A percentile compares a stretch with the other conserved stretches of the same genome.
phyloP scores from a whole-genome alignment of 2,329 filamentous ascomycete species.

The Neurospora sp. region DNA sequence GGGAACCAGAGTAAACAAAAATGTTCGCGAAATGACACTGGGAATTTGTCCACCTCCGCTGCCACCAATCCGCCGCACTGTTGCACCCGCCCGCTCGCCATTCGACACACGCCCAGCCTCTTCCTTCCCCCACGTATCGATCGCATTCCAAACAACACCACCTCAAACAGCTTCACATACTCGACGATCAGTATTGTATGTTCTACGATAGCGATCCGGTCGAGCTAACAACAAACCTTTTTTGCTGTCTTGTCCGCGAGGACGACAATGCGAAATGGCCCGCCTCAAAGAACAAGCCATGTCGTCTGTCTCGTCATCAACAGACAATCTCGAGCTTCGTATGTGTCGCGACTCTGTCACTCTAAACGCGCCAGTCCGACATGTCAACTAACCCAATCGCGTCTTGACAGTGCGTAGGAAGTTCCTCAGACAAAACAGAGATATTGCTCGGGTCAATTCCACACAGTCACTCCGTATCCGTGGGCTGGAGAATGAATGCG shows the following conservation, averaged over 20 bases:
- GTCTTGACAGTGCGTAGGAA: slow-evolving; percentile 57
- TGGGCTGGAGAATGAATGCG: slow-evolving; percentile 64
- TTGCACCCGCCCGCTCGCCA: not conserved
- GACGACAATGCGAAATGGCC: slow-evolving; percentile 46
- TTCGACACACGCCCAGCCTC: not conserved
- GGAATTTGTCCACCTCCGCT: slow-evolving; percentile 8
- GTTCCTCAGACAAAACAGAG: slow-evolving; percentile 74
- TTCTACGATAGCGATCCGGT: not conserved
- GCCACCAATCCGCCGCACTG: not conserved
- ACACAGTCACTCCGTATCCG: slow-evolving; percentile 68
- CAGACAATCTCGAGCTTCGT: slow-evolving; percentile 64
- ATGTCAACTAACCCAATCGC: slow-evolving; percentile 12
- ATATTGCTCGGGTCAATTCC: slow-evolving; percentile 72
- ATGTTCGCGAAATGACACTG: slow-evolving; percentile 8
- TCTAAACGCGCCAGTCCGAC: slow-evolving; percentile 1
- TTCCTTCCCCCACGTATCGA: not conserved
- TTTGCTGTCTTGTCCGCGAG: slow-evolving; percentile 1
- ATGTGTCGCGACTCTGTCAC: slow-evolving; percentile 27
- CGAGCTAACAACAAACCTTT: not conserved
- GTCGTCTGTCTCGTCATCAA: slow-evolving; percentile 28
- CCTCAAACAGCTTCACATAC: not conserved
- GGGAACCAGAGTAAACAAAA: slow-evolving; percentile 20
- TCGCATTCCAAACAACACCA: not conserved
- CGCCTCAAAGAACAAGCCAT: slow-evolving; percentile 66
- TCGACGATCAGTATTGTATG: not conserved